Evolutionary conservation across 2,329 filamentous ascomycete species (phyloP), one percentile per base, ranked within the genome.

Genomic region (Xylariales sp.): DNA sequence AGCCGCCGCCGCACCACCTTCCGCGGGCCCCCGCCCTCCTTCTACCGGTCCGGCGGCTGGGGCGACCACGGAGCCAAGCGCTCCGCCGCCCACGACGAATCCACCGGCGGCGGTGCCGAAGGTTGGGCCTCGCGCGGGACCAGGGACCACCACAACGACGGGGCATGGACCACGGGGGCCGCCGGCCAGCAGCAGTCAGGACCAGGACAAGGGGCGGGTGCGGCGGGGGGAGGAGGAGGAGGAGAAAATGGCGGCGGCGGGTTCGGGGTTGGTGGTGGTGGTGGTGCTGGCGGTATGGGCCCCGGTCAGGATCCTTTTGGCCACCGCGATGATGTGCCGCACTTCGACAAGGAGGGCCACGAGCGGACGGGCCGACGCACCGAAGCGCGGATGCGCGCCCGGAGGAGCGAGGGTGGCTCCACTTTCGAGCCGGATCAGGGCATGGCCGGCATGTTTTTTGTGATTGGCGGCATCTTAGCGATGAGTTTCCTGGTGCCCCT

Each of bases 21-120:
- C 61, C 78, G 77, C 15, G 91, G 91, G 0, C 91, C 93, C 4
- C 90, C 93, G 35, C 90, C 91, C 0, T 87, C 81, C 46, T 97
- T 96, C 66, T 96, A 88, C 62, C 76, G 83, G 14, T 81, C 75
- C 44, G 89, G 88, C 5, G 88, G 85, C 4, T 94, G 88, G 75
- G 87, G 86, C 33, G 59, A 66, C 3, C 77, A 86, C 41, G 57
- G 64, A 3, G 74, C 74, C 24, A 85, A 84, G 63, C 61, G 80
- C 25, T 61, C 63, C 38, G 69, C 70, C 24, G 72, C 73, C 30
- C 73, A 78, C 42, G 69, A 73, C 37, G 43, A 66, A 51, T 52
- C 54, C 42, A 50, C 48, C 14, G 37, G 42, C 19, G 35, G 42
- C 42, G 25, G 41, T 45, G 29, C 45, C 5, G 40, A 44, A 16